Percentiles rank a stretch among this genome's conserved stretches.
Conservation (phyloP, 345 rosid genomes). For the Excoecaria agallocha region DNA sequence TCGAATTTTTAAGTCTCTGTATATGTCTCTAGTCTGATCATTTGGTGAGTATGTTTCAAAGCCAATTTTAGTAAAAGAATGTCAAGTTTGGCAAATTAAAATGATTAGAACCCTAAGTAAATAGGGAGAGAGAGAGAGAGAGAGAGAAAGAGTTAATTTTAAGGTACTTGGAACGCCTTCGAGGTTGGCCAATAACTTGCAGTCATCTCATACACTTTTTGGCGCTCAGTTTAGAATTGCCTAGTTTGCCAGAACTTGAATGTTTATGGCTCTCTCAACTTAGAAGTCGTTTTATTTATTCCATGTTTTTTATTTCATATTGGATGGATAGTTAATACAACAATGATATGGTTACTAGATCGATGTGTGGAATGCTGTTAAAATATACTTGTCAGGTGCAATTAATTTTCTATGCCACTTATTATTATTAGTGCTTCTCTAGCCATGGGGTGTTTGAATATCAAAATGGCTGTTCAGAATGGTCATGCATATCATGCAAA, state of each 20-base stretch:
- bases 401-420: not conserved
- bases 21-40: not conserved
- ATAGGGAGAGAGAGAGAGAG: too few species aligned
- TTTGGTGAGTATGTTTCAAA: too few species aligned
- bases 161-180: too few species aligned
- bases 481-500: too few species aligned
- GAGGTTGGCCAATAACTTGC: not conserved
- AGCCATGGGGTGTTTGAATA: too few species aligned
- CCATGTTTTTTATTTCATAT: not conserved
- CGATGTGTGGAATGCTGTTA: not conserved
- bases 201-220: not conserved
- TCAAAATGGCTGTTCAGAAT: too few species aligned
- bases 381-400: not conserved
- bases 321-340: not conserved
- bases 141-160: too few species aligned
- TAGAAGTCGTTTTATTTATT: not conserved
- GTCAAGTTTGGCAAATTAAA: not conserved
- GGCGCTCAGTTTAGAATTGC: not conserved
- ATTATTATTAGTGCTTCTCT: not conserved
- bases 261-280: not conserved
- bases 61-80: not conserved
- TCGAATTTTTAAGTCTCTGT: not conserved
- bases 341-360: not conserved
- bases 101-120: not conserved
- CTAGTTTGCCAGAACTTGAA: constrained; percentile 2